phyloP scores from a whole-genome alignment of 2,329 filamentous ascomycete genomes.

The Hirsutella minnesotensis region DNA sequence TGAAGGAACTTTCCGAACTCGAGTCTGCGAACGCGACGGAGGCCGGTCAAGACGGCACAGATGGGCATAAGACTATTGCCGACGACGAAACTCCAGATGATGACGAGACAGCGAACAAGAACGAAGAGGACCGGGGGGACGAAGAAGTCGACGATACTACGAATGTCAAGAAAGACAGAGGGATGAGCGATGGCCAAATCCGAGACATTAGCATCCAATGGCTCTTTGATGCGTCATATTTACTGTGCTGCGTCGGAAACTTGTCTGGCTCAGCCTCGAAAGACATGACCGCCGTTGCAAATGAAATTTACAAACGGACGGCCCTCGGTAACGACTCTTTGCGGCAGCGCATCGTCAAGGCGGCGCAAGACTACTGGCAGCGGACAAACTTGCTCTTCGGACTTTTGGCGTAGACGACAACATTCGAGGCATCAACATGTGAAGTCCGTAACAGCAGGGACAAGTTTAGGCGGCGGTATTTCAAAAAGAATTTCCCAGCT shows the following conservation, averaged over 20 bases:
- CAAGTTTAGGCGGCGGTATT: too few relatives aligned
- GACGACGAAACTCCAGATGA: not conserved
- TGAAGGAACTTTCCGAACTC: conserved; percentile 23
- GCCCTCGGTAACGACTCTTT: conserved; percentile 37
- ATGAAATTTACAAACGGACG: conserved; percentile 30
- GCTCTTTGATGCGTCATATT: conserved; percentile 45
- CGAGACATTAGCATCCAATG: conserved; percentile 45
- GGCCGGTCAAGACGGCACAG: conserved; percentile 3
- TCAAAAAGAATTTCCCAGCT: too few relatives aligned
- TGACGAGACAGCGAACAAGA: not conserved
- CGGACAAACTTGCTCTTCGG: conserved; percentile 74
- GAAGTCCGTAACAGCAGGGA: too few relatives aligned
- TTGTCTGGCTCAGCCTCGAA: conserved; percentile 11
- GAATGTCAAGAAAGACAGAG: conserved; percentile 6
- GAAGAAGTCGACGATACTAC: conserved; percentile 1
- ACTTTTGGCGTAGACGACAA: conserved; percentile 40
- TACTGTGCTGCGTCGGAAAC: conserved; percentile 33
- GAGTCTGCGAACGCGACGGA: conserved; percentile 4
- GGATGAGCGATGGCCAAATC: conserved; percentile 14
- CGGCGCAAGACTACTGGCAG: conserved; percentile 69
- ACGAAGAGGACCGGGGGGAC: not conserved
- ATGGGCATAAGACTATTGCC: conserved; percentile 1
- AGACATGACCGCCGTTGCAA: conserved; percentile 31
- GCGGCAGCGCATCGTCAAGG: conserved; percentile 44
- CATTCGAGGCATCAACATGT: not conserved